Conservation (phyloP, 2,329 filamentous ascomycete genomes). For the Stagonosporopsis chrysanthemi region DNA sequence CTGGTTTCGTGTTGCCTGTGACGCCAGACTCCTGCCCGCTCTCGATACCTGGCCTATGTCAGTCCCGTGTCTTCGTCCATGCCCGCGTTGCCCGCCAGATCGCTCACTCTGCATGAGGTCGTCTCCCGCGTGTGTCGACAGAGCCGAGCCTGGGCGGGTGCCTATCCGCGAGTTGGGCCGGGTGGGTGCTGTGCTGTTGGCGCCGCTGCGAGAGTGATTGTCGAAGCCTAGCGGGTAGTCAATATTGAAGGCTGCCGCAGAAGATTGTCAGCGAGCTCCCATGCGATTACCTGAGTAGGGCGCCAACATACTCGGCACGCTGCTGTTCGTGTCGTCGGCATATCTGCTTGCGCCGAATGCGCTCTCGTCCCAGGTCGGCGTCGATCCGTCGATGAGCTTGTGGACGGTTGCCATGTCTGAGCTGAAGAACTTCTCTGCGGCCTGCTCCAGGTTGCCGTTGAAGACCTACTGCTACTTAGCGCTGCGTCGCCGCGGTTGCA, state of each 20-base stretch:
- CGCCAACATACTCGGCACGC: conserved; percentile 36
- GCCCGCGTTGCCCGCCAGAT: not conserved
- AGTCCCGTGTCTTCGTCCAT: conserved; percentile 13
- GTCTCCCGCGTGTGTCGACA: conserved; percentile 42
- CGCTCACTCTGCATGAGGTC: conserved; percentile 45
- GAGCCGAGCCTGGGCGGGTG: conserved; percentile 41
- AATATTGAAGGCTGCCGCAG: conserved; percentile 43
- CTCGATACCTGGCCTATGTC: conserved; percentile 41
- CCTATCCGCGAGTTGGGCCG: conserved; percentile 44
- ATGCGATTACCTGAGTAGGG: conserved; percentile 4
- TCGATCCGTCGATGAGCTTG: conserved; percentile 31
- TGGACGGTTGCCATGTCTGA: conserved; percentile 26
- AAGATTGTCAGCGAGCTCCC: conserved; percentile 23
- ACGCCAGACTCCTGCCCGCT: conserved; percentile 63
- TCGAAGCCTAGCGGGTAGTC: conserved; percentile 43
- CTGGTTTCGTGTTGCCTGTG: conserved; percentile 50
- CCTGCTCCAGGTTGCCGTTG: conserved; percentile 34
- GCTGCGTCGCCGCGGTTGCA: not conserved
- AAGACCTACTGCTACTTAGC: conserved; percentile 27
- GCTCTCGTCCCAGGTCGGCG: conserved; percentile 42
- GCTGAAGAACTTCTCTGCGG: conserved; percentile 35
- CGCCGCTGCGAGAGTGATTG: conserved; percentile 42
- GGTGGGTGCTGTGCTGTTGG: conserved; percentile 45
- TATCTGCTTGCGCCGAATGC: conserved; percentile 43
- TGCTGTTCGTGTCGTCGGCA: conserved; percentile 32